phyloP scores from a whole-genome alignment of 2,329 filamentous ascomycete genomes.

The Erysiphe pulchra region DNA sequence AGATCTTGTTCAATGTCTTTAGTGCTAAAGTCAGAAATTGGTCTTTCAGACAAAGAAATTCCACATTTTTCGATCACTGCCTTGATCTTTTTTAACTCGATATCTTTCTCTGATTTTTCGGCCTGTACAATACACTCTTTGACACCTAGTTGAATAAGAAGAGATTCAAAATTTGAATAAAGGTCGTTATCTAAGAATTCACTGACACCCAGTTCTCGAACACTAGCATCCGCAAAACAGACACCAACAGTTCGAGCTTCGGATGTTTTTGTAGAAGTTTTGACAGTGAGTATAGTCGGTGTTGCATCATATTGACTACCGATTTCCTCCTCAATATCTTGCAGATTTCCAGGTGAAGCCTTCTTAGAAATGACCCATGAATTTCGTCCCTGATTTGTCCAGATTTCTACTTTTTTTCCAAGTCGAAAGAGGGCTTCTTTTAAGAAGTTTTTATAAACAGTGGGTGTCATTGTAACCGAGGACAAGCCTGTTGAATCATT shows the following conservation, averaged over 20 bases:
- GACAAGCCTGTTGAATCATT: slow-evolving; percentile 63
- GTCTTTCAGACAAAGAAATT: slow-evolving; percentile 64
- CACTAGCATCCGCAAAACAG: slow-evolving; percentile 92
- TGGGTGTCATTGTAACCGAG: slow-evolving; percentile 86
- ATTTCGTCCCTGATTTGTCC: slow-evolving; percentile 53
- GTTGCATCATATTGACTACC: slow-evolving; percentile 73
- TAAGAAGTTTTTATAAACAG: slow-evolving; percentile 86
- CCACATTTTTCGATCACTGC: slow-evolving; percentile 83
- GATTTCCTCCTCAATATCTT: slow-evolving; percentile 90
- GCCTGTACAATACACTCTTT: slow-evolving; percentile 76
- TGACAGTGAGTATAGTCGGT: slow-evolving; percentile 86
- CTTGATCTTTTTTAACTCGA: slow-evolving; percentile 64
- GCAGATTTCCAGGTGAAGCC: slow-evolving; percentile 83
- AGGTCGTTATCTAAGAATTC: slow-evolving; percentile 98
- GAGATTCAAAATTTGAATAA: slow-evolving; percentile 90
- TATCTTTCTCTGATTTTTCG: slow-evolving; percentile 60
- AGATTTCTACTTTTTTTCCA: slow-evolving; percentile 79
- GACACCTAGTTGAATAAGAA: slow-evolving; percentile 87
- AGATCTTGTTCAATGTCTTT: slow-evolving; percentile 94
- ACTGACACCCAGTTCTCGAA: slow-evolving; percentile 82
- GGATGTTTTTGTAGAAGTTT: slow-evolving; percentile 64
- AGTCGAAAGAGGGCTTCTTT: slow-evolving; percentile 81
- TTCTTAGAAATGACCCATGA: slow-evolving; percentile 84
- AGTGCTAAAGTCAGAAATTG: slow-evolving; percentile 51
- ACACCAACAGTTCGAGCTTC: slow-evolving; percentile 77